A percentile compares a stretch with the other conserved stretches of the same genome.
Conservation (phyloP, 2,329 filamentous ascomycete genomes). For the Claviceps purpurea region DNA sequence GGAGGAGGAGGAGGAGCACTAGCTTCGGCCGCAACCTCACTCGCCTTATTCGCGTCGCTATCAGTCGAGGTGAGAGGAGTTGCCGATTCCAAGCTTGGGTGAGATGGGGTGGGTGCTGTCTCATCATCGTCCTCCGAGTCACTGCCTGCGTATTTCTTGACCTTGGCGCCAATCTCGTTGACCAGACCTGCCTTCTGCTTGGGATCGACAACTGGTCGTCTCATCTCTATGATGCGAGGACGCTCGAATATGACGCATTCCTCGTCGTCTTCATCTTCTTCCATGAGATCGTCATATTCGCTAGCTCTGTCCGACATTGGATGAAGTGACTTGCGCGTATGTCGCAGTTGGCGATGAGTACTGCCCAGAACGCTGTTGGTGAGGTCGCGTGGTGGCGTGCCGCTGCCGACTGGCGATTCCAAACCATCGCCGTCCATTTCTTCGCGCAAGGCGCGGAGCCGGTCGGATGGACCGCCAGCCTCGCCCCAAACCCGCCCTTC, state of each 20-base stretch:
- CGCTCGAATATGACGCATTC: constrained; percentile 59
- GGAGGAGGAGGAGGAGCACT: constrained; percentile 24
- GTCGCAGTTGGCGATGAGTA: constrained; percentile 48
- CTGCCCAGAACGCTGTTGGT: constrained; percentile 62
- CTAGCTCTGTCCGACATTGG: constrained; percentile 13
- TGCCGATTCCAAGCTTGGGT: constrained; percentile 60
- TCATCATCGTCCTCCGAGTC: constrained; percentile 56
- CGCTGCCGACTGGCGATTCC: constrained; percentile 33
- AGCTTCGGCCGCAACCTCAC: constrained; percentile 31
- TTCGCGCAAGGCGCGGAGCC: constrained; percentile 80
- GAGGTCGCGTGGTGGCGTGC: constrained; percentile 47
- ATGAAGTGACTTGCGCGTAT: constrained; percentile 38
- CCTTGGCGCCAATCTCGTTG: constrained; percentile 61
- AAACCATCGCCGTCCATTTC: constrained; percentile 64
- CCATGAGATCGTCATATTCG: constrained; percentile 25
- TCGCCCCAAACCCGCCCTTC: constrained; percentile 88
- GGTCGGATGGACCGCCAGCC: constrained; percentile 72
- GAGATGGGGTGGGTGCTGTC: constrained; percentile 57
- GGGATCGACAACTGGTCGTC: constrained; percentile 50
- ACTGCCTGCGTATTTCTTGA: constrained; percentile 59
- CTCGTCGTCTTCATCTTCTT: constrained; percentile 36
- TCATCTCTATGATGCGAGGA: constrained; percentile 66
- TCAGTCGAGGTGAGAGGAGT: constrained; percentile 56
- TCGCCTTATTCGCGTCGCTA: constrained; percentile 43
- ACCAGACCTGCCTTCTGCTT: constrained; percentile 54